Evolutionary conservation across 441 rosid species (phyloP).

Genomic region (Melastoma candidum): DNA sequence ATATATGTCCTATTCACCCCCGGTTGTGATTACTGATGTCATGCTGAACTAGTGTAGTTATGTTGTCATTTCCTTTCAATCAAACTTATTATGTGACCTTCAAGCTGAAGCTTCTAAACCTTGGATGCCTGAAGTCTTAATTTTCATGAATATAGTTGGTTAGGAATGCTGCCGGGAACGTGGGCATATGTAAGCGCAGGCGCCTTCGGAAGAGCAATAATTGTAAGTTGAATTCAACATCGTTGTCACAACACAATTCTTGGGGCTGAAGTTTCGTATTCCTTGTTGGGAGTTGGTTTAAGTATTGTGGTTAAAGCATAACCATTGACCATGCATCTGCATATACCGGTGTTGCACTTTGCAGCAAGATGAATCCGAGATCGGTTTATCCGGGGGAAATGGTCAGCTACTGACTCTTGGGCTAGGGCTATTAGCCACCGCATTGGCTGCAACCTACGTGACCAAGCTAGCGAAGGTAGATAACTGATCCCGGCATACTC

Average conservation of each 20-base stretch:
- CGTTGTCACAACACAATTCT: no score
- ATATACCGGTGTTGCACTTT: background rate
- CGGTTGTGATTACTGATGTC: no score
- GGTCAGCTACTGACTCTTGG: conserved; percentile 74
- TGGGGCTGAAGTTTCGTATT: no score
- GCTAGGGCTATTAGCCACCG: conserved; percentile 68
- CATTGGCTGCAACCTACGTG: conserved; percentile 77
- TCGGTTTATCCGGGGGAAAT: conserved; percentile 69
- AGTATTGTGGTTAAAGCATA: background rate
- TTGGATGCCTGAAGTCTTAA: conserved; percentile 11
- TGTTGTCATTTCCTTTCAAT: no score
- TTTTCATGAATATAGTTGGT: conserved; percentile 54
- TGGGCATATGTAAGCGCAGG: conserved; percentile 99
- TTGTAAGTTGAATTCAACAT: conserved; percentile 42
- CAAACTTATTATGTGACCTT: background rate
- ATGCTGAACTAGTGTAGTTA: no score
- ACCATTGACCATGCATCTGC: background rate
- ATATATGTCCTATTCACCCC: no score
- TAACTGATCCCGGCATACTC: background rate
- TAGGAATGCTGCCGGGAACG: conserved; percentile 98
- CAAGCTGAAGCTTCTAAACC: background rate
- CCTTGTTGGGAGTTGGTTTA: no score
- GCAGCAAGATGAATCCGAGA: conserved; percentile 87
- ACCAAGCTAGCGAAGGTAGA: conserved; percentile 85
- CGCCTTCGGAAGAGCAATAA: conserved; percentile 90